Evolutionary conservation across 257 asterid genomes (phyloP).

Genomic region (Leptodermis oblonga): DNA sequence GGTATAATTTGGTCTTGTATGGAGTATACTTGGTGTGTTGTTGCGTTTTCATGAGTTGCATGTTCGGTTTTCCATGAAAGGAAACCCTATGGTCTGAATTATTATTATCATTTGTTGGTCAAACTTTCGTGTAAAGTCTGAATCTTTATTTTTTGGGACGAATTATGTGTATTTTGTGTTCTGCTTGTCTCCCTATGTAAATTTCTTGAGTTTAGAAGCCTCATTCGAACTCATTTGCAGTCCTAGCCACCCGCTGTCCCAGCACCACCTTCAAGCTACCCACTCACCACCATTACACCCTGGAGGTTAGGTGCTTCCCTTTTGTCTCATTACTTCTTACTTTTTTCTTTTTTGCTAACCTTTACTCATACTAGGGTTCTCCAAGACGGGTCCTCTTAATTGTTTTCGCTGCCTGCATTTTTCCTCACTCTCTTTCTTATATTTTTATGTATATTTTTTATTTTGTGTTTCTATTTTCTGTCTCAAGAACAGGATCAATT

Average conservation of each 20-base stretch:
- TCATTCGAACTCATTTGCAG: too few species aligned
- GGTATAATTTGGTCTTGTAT: background rate
- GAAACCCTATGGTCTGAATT: slow-evolving; percentile 2
- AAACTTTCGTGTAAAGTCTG: background rate
- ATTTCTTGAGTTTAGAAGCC: background rate
- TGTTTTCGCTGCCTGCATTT: too few species aligned
- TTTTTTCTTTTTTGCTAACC: too few species aligned
- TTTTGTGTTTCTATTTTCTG: background rate
- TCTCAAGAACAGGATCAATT: background rate
- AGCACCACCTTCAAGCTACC: too few species aligned
- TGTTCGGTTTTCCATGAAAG: background rate
- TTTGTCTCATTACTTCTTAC: too few species aligned
- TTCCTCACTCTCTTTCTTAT: too few species aligned
- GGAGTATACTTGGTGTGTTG: background rate
- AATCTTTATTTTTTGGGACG: background rate
- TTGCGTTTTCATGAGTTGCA: background rate
- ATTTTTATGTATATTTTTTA: background rate
- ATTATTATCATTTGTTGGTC: background rate
- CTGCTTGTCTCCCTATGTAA: background rate
- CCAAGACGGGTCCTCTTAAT: too few species aligned
- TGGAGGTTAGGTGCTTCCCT: too few species aligned
- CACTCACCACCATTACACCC: too few species aligned
- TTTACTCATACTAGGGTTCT: too few species aligned
- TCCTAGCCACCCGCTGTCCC: too few species aligned
- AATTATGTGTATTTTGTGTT: background rate